Evolutionary conservation across 192 early-diverging fungal species (phyloP), one percentile per base, ranked within the genome.

Genomic region (Podochytrium sp.): DNA sequence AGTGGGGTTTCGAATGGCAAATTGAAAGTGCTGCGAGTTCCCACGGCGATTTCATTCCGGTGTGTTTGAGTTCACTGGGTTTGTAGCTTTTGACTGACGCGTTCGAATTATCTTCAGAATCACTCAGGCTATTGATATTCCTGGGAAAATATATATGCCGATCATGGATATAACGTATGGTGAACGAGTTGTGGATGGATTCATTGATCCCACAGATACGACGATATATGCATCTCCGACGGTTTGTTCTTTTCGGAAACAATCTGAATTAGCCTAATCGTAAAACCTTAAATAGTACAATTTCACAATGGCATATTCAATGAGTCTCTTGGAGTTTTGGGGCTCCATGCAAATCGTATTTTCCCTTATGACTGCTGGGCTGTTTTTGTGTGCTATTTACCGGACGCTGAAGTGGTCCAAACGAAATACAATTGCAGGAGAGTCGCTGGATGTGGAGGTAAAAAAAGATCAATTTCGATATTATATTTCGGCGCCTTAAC

Each of bases 151-250:
- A 12, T 84, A 79, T 32, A 61, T 83, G 23, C 86, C 86, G 2
- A 62, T 85, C 2, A n/a, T 87, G 60, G 84, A 87, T 64, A 74
- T 87, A 33, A 40, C 38, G 32, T 87, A 87, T 56, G 60, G 79
- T 29, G 77, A 80, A 63, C 75, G 84, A 52, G 27, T 52, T 27
- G 47, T 70, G 10, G 68, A 75, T 53, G 65, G 47, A 2, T 64
- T 60, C 41, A 67, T 58, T 25, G 10, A 75, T 30, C 58, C 41
- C 20, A 20, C 52, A 2, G 74, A 75, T 56, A 57, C 42, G 16
- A 75, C 64, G 1, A 40, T 56, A 12, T 75, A 66, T 43, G 74
- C 74, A 3, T 50, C 74, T 12, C 59, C 62, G 23, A 4, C 33
- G 14, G 74, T 80, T 62, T 30, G 35, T 10, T 25, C 3, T 60